Evolutionary conservation across 768 basidiomycete species (phyloP), one percentile per base, ranked within the genome.

Genomic region (Panaeolus cyanescens): DNA sequence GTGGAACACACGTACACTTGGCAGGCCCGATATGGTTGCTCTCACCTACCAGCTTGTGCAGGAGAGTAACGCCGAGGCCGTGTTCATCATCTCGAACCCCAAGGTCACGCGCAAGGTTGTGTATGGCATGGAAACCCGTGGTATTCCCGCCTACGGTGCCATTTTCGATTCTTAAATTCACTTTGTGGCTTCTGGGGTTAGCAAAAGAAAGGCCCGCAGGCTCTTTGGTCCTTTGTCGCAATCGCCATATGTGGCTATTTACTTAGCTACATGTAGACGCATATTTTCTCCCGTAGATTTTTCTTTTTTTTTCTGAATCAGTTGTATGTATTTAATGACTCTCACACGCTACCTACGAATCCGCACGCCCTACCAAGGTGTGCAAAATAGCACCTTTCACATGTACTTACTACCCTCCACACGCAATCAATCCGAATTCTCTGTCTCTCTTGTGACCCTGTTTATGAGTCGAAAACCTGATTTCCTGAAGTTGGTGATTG

Each of bases 41-140:
- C 65, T 79, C 13, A 75, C 77, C 0, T 76, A 75, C 45, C 71
- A 73, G 31, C 68, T 81, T 8, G 79, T 79, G 4, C 60, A 67
- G 33, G 75, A 80, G 39, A 73, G 71, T 54, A 66, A 78, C 8
- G 76, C 79, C 0, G 79, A 80, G 65, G 79, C 77, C 0, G 77
- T 79, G 5, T 77, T 74, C 59, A 74, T 80, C 53, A 79, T 79
- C 30, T 80, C 77, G 0, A 80, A 79, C 59, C 72, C 73, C 31
- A 75, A 75, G 61, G 64, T 79, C 19, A 80, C 78, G 4, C 65
- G 68, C 32, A 75, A 76, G 60, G 75, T 79, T 10, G 75, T 79
- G 0, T 79, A 77, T 55, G 76, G 73, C 2, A 76, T 79, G 77
- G 72, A 75, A 59, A 76, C 75, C 31, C 66, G 77, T 56, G 77